These are phyloP conservation scores for Carpinus fangiana DNA, from an alignment of 306 rosid species.

Conservation along the genomic window DNA sequence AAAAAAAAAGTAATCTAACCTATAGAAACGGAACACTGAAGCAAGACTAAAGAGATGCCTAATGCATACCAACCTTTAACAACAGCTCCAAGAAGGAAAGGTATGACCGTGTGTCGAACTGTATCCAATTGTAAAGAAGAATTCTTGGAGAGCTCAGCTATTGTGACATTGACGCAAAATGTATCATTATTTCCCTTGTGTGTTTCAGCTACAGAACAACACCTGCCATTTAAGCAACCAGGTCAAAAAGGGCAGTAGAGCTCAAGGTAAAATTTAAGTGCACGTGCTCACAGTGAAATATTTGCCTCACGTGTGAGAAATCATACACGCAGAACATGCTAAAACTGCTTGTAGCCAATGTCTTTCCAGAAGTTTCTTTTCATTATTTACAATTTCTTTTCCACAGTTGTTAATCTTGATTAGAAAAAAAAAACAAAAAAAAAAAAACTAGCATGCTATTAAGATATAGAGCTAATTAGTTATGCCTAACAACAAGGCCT, in stretches of 20 bases:
- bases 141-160: slow-evolving; percentile 49
- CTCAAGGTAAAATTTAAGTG: slow-evolving; percentile 9
- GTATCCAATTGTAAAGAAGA: slow-evolving; percentile 46
- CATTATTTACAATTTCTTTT: background rate
- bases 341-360: background rate
- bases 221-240: slow-evolving; percentile 52
- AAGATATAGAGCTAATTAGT: background rate
- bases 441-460: background rate
- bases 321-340: background rate
- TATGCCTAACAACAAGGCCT: background rate
- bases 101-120: slow-evolving; percentile 60
- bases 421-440: background rate
- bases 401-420: background rate
- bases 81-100: slow-evolving; percentile 62
- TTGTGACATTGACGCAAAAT: slow-evolving; percentile 55
- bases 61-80: slow-evolving; percentile 63
- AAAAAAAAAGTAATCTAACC: background rate
- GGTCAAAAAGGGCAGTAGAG: slow-evolving; percentile 41
- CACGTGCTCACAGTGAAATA: background rate
- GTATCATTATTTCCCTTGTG: slow-evolving; percentile 31
- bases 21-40: background rate
- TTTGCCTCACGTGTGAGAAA: background rate
- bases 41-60: slow-evolving; percentile 13
- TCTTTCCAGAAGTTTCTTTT: background rate
- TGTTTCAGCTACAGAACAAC: slow-evolving; percentile 44